Evolutionary conservation across 108 stramenopile species (phyloP).

Genomic region (Epithemia pelagica): DNA sequence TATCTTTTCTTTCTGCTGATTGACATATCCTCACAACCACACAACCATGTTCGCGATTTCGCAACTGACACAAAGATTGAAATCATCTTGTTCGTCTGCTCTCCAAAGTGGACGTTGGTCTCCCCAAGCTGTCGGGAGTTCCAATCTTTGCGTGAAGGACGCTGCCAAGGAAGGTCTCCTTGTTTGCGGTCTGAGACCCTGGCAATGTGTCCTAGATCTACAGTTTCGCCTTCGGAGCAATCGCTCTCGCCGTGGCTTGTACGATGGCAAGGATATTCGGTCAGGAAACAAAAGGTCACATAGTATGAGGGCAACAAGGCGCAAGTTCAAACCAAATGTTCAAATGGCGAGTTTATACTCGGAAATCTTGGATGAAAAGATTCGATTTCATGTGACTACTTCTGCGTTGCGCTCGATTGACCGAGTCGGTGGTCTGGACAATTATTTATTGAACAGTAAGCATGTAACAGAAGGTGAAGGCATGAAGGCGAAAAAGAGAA

Average conservation of each 20-base stretch:
- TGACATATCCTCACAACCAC: too few relatives aligned
- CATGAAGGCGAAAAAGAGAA: slow-evolving; percentile 25
- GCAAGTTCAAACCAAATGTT: slow-evolving; percentile 81
- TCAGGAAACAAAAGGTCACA: slow-evolving; percentile 74
- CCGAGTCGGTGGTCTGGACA: slow-evolving; percentile 76
- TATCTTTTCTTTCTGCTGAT: too few relatives aligned
- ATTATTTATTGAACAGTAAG: slow-evolving; percentile 65
- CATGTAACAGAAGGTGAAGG: slow-evolving; percentile 48
- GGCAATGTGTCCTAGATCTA: too few relatives aligned
- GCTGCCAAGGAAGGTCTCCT: too few relatives aligned
- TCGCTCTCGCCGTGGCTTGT: slow-evolving; percentile 72
- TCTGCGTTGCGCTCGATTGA: slow-evolving; percentile 71
- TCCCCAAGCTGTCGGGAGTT: too few relatives aligned
- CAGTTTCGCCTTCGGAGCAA: slow-evolving; percentile 50
- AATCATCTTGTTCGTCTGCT: too few relatives aligned
- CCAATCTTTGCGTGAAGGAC: too few relatives aligned
- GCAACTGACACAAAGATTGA: too few relatives aligned
- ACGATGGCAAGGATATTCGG: slow-evolving; percentile 77
- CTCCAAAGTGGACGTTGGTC: too few relatives aligned
- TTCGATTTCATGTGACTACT: slow-evolving; percentile 76
- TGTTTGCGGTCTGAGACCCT: too few relatives aligned
- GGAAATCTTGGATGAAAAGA: slow-evolving; percentile 75
- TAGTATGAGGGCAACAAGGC: slow-evolving; percentile 59
- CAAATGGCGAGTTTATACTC: slow-evolving; percentile 66
- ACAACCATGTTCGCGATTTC: too few relatives aligned